These are phyloP conservation scores for Paralagenidium karlingii DNA, from an alignment of 352 stramenopile genomes.

Conservation along the genomic window DNA sequence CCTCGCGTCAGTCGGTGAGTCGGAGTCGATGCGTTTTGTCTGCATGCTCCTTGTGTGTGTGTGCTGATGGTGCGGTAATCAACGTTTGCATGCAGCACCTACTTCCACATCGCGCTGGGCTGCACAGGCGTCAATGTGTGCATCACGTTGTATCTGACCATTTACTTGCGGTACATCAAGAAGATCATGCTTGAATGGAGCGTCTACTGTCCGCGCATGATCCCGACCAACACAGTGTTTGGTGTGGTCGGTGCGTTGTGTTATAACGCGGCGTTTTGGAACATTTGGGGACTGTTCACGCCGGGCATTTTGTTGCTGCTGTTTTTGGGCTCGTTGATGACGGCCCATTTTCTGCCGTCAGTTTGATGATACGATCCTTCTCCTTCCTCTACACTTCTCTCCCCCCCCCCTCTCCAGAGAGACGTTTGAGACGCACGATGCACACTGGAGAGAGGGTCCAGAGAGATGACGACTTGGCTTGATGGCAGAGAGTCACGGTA, in stretches of 20 bases:
- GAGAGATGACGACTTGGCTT: too few relatives aligned
- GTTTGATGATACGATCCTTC: slow-evolving; percentile 24
- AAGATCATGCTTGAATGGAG: slow-evolving; percentile 77
- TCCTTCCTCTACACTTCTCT: too few relatives aligned
- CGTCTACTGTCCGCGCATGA: slow-evolving; percentile 88
- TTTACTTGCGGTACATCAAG: slow-evolving; percentile 82
- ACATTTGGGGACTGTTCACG: slow-evolving; percentile 86
- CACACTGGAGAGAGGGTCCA: too few relatives aligned
- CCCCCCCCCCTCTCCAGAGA: too few relatives aligned
- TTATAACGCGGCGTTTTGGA: slow-evolving; percentile 85
- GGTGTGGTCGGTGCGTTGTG: slow-evolving; percentile 46
- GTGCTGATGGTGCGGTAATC: background rate
- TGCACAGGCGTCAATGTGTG: slow-evolving; percentile 74
- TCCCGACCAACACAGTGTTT: slow-evolving; percentile 73
- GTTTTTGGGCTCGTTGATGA: slow-evolving; percentile 87
- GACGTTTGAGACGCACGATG: too few relatives aligned
- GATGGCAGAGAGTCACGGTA: too few relatives aligned
- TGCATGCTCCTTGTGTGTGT: background rate
- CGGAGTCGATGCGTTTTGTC: background rate
- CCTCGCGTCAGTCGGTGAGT: slow-evolving; percentile 30
- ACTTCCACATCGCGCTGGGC: slow-evolving; percentile 65
- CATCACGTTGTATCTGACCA: slow-evolving; percentile 77
- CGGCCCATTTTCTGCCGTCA: slow-evolving; percentile 86
- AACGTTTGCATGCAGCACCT: slow-evolving; percentile 23
- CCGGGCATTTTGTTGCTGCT: slow-evolving; percentile 83